Percentiles rank a stretch among this genome's conserved stretches.
These are phyloP conservation scores for Stagonosporopsis vannaccii DNA, from an alignment of 2,329 filamentous ascomycete species.

Conservation along the genomic window DNA sequence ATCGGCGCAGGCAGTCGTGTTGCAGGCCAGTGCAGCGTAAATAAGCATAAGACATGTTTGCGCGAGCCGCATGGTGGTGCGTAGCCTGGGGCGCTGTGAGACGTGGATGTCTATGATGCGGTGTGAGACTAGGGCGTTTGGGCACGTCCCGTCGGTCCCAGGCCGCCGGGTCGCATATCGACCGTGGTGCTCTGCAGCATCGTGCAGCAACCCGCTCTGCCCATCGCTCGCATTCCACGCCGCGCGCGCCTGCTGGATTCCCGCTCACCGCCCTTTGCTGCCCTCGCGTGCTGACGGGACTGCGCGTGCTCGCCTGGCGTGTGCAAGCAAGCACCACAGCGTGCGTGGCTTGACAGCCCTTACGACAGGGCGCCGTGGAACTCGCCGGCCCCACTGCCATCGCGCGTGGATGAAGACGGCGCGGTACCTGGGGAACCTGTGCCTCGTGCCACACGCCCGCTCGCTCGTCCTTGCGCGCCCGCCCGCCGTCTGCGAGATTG, in stretches of 20 bases:
- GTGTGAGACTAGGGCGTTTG: constrained; percentile 10
- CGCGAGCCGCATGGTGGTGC: not conserved
- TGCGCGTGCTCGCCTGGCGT: constrained; percentile 11
- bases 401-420: constrained; percentile 23
- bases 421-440: constrained; percentile 33
- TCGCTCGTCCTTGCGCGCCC: constrained; percentile 15
- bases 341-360: constrained; percentile 7
- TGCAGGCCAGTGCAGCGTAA: not conserved
- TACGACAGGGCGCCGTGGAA: constrained; percentile 9
- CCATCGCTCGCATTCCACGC: constrained; percentile 20
- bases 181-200: constrained; percentile 11
- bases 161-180: constrained; percentile 13
- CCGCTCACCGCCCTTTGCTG: constrained; percentile 31
- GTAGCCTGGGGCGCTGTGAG: not conserved
- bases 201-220: not conserved
- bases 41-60: not conserved
- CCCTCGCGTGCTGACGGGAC: not conserved
- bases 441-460: constrained; percentile 26
- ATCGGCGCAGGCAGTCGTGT: not conserved
- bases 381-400: constrained; percentile 24
- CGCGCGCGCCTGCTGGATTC: not conserved
- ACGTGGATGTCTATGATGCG: constrained; percentile 4
- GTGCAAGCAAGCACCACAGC: constrained; percentile 4
- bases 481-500: constrained; percentile 20
- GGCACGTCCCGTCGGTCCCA: constrained; percentile 9